Conservation (phyloP, 2,329 filamentous ascomycete genomes). For the Pseudocercospora vitis region DNA sequence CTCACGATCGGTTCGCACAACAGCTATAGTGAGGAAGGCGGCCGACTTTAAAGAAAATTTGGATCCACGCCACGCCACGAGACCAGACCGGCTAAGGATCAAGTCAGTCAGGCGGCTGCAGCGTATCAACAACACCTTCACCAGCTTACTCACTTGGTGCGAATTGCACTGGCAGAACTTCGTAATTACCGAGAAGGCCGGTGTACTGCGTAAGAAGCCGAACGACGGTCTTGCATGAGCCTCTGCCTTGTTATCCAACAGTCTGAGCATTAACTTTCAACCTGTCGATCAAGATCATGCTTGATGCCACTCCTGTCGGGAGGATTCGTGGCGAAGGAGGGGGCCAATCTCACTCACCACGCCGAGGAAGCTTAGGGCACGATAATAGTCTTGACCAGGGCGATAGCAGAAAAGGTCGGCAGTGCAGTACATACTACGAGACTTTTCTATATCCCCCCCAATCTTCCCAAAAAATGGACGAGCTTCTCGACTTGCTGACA, state of each 20-base stretch:
- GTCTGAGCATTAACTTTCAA: not conserved
- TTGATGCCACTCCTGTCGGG: not conserved
- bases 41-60: no score
- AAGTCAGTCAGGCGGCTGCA: not conserved
- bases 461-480: constrained; percentile 2
- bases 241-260: no score
- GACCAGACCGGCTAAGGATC: not conserved
- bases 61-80: not conserved
- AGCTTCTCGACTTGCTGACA: not conserved
- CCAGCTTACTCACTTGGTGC: not conserved
- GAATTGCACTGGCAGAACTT: no score
- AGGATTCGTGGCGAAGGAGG: not conserved
- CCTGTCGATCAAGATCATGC: not conserved
- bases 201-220: no score
- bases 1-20: no score
- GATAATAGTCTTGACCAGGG: not conserved
- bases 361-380: not conserved
- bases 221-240: no score
- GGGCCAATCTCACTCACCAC: not conserved
- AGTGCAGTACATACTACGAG: not conserved
- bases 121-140: not conserved
- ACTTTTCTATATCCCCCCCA: not conserved
- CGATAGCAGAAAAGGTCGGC: not conserved
- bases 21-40: no score
- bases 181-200: no score